These are phyloP conservation scores for Penicillium pulvis DNA, from an alignment of 495 filamentous ascomycete genomes.

Conservation along the genomic window DNA sequence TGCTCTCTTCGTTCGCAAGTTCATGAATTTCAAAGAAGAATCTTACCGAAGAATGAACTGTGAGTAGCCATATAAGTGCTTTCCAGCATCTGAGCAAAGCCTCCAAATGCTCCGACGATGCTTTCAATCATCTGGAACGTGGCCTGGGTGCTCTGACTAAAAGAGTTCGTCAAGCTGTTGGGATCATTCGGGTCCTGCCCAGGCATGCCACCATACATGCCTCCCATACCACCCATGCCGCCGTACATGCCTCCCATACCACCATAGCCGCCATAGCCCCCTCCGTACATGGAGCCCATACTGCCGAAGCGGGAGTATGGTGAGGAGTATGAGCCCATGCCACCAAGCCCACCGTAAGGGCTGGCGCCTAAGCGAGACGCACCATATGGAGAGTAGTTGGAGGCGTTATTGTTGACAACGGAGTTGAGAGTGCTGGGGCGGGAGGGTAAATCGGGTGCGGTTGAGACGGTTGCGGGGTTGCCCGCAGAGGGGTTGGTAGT, in stretches of 20 bases:
- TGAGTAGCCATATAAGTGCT: slow-evolving; percentile 99
- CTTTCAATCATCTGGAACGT: slow-evolving; percentile 99
- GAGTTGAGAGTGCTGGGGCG: slow-evolving; percentile 75
- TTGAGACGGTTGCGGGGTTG: slow-evolving; percentile 47
- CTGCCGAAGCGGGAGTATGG: slow-evolving; percentile 69
- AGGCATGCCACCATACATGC: slow-evolving; percentile 58
- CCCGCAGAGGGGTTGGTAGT: slow-evolving; percentile 41
- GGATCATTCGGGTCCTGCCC: slow-evolving; percentile 83
- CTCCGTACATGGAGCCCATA: slow-evolving; percentile 59
- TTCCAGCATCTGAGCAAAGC: slow-evolving; percentile 99
- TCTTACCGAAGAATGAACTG: slow-evolving; percentile 94
- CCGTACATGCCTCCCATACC: slow-evolving; percentile 57
- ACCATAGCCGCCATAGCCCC: slow-evolving; percentile 57
- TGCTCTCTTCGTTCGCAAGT: not conserved
- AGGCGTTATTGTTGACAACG: slow-evolving; percentile 79
- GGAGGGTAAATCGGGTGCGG: slow-evolving; percentile 74
- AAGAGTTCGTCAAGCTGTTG: slow-evolving; percentile 86
- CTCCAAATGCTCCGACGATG: slow-evolving; percentile 93
- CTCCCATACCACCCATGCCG: slow-evolving; percentile 45
- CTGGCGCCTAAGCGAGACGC: slow-evolving; percentile 58
- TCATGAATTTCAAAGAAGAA: not conserved
- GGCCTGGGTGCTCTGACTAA: slow-evolving; percentile 90
- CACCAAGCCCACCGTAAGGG: slow-evolving; percentile 52
- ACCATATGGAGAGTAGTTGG: slow-evolving; percentile 78
- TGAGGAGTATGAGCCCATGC: slow-evolving; percentile 52